Evolutionary conservation across 805 yeast genomes (phyloP).

Genomic region (Dipodascus geniculatus): DNA sequence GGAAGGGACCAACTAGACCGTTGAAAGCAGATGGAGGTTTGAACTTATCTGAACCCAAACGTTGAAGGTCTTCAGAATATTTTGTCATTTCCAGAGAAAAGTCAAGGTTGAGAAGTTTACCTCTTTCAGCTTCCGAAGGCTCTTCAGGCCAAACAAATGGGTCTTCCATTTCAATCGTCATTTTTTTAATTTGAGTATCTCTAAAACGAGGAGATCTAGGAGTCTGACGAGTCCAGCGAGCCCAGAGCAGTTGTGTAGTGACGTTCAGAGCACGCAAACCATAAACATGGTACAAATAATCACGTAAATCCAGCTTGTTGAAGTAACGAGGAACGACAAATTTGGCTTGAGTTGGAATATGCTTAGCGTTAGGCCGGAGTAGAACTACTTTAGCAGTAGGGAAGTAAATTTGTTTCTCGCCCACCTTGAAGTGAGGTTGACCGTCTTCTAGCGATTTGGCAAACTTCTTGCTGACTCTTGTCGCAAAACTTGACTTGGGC

Average conservation of each 20-base stretch:
- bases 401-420: slow-evolving; percentile 64
- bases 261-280: slow-evolving; percentile 83
- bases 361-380: slow-evolving; percentile 87
- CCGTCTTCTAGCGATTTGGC: slow-evolving; percentile 26
- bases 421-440: slow-evolving; percentile 71
- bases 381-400: slow-evolving; percentile 77
- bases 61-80: slow-evolving; percentile 39
- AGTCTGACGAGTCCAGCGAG: slow-evolving; percentile 50
- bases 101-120: slow-evolving; percentile 21
- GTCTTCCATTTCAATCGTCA: slow-evolving; percentile 92
- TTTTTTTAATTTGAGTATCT: slow-evolving; percentile 75
- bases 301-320: slow-evolving; percentile 90
- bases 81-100: slow-evolving; percentile 36
- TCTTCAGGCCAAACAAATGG: slow-evolving; percentile 92
- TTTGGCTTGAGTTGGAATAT: slow-evolving; percentile 94
- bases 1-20: slow-evolving; percentile 53
- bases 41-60: slow-evolving; percentile 51
- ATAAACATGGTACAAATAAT: slow-evolving; percentile 80
- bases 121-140: slow-evolving; percentile 27
- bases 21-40: slow-evolving; percentile 65
- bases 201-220: slow-evolving; percentile 58
- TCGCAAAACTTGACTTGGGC: not conserved
- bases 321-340: slow-evolving; percentile 89
- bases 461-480: not conserved
- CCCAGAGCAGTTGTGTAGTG: slow-evolving; percentile 75